A percentile compares a stretch with the other conserved stretches of the same genome.
Evolutionary conservation across 176 grass and related monocot species (phyloP).

Genomic region (Tillandsia leiboldiana): DNA sequence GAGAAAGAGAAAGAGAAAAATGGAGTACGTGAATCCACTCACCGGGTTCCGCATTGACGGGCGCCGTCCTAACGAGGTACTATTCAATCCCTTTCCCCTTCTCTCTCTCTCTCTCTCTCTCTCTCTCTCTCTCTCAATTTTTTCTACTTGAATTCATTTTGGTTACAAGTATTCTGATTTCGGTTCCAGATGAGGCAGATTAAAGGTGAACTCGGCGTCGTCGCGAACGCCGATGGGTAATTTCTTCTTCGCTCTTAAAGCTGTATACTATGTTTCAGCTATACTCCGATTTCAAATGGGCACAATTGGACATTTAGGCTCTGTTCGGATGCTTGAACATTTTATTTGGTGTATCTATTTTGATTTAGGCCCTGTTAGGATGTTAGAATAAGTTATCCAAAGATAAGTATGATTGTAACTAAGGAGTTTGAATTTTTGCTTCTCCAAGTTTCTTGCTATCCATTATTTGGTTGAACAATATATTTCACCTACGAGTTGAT

Average conservation of each 20-base stretch:
- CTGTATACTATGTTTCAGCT: no score
- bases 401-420: no score
- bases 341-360: no score
- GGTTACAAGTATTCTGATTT: not conserved
- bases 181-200: slow-evolving; percentile 76
- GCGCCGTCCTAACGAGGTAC: slow-evolving; percentile 70
- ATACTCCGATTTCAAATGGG: no score
- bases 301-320: no score
- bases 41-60: slow-evolving; percentile 82
- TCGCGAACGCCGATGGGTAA: slow-evolving; percentile 64
- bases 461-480: no score
- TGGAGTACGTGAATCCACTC: slow-evolving; percentile 66
- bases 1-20: not conserved
- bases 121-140: not conserved
- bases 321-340: no score
- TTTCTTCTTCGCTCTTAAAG: not conserved
- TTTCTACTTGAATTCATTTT: not conserved
- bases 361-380: no score
- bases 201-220: slow-evolving; percentile 65
- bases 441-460: no score
- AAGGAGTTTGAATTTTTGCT: no score
- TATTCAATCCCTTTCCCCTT: not conserved
- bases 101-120: not conserved
- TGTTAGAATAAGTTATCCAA: no score
- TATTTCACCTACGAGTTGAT: no score